Conservation (phyloP, 352 stramenopile genomes). For the Phytophthora sojae region DNA sequence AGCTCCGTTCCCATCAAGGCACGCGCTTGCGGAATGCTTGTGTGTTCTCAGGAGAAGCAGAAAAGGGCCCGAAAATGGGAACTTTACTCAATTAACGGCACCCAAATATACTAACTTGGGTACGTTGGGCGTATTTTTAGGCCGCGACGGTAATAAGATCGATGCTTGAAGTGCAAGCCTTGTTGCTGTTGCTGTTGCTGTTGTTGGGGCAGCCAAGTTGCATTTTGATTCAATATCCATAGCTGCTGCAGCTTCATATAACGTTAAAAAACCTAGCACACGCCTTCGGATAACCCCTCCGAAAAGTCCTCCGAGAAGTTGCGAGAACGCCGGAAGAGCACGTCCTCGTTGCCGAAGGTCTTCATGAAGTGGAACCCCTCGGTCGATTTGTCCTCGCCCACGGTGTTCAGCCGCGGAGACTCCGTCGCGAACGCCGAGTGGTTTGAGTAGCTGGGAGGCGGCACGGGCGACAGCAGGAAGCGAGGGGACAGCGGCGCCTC, state of each 20-base stretch:
- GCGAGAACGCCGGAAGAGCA: constrained; percentile 68
- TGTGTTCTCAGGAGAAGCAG: constrained; percentile 29
- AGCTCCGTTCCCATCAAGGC: constrained; percentile 47
- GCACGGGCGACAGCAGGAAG: constrained; percentile 57
- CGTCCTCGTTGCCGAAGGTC: constrained; percentile 67
- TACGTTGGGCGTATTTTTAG: not conserved
- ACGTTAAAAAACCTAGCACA: constrained; percentile 61
- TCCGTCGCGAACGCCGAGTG: constrained; percentile 54
- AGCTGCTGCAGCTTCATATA: constrained; percentile 29
- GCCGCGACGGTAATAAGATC: no score
- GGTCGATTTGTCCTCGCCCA: constrained; percentile 47
- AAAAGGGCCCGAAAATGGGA: constrained; percentile 8
- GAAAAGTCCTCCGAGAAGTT: constrained; percentile 81
- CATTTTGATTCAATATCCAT: constrained; percentile 8
- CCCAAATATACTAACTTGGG: not conserved
- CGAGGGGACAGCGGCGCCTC: constrained; percentile 63
- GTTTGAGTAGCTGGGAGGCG: constrained; percentile 48
- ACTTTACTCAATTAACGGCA: not conserved
- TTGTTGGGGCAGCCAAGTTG: not conserved
- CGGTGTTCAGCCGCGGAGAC: constrained; percentile 49
- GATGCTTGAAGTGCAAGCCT: no score
- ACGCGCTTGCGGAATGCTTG: constrained; percentile 32
- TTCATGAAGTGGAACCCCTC: constrained; percentile 68
- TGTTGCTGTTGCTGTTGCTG: not conserved
- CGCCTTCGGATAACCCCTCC: constrained; percentile 78